These are phyloP conservation scores for Lipomyces mesembrius DNA, from an alignment of 805 yeast genomes.

Conservation along the genomic window DNA sequence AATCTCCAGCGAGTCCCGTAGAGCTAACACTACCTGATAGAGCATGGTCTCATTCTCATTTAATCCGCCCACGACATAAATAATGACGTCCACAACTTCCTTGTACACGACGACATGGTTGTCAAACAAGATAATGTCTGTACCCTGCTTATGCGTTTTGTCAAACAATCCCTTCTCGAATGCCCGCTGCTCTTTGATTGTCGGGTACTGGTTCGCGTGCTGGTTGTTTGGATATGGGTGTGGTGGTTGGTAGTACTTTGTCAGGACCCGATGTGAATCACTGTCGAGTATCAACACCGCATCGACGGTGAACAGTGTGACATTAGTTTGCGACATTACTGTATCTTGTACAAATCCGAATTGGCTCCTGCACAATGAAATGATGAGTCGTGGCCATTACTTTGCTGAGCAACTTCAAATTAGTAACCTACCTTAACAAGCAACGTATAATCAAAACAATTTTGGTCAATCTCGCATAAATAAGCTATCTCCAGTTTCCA, in stretches of 20 bases:
- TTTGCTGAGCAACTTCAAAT: not conserved
- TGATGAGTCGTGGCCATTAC: not conserved
- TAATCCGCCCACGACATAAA: conserved; percentile 72
- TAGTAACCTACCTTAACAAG: not conserved
- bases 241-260: conserved; percentile 81
- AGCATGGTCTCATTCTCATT: conserved; percentile 86
- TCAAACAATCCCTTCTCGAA: conserved; percentile 74
- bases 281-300: conserved; percentile 81
- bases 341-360: not conserved
- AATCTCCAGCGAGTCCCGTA: conserved; percentile 80
- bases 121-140: conserved; percentile 81
- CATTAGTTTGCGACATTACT: conserved; percentile 33
- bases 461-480: not conserved
- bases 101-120: conserved; percentile 83
- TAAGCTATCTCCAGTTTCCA: not conserved
- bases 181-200: conserved; percentile 66
- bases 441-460: not conserved
- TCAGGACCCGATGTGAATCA: conserved; percentile 77
- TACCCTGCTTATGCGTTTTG: conserved; percentile 79
- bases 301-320: conserved; percentile 72
- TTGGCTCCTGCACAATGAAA: not conserved
- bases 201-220: conserved; percentile 46
- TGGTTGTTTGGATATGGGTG: conserved; percentile 47
- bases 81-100: conserved; percentile 73
- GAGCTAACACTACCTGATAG: conserved; percentile 73